Evolutionary conservation across 179 eudicot genomes (phyloP).

Genomic region (Silene coronaria): DNA sequence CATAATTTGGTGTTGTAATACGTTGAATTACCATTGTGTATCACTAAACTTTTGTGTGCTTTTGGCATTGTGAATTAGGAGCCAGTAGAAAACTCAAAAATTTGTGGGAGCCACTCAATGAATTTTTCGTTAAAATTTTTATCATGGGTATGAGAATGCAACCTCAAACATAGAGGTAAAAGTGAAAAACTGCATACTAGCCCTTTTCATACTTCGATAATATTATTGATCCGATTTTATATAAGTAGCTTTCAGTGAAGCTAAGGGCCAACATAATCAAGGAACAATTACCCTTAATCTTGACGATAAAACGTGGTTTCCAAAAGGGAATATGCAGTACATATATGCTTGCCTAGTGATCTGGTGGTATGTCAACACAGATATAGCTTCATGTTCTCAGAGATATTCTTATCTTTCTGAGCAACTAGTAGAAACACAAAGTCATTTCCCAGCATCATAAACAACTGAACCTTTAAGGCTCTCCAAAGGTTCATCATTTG

Average conservation of each 20-base stretch:
- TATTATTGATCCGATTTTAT: no score
- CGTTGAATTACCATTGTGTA: no score
- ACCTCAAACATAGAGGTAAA: background rate
- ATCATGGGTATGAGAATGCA: background rate
- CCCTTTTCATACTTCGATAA: no score
- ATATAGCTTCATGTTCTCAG: background rate
- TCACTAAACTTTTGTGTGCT: no score
- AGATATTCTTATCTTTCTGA: slow-evolving; percentile 21
- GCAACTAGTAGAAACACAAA: slow-evolving; percentile 6
- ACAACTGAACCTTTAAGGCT: slow-evolving; percentile 6
- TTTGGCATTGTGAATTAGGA: no score
- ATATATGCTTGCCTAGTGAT: slow-evolving; percentile 15
- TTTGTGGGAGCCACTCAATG: background rate
- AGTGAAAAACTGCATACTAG: background rate
- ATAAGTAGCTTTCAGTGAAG: slow-evolving; percentile 15
- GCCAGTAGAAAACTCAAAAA: no score
- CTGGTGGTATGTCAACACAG: slow-evolving; percentile 16
- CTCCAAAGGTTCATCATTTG: slow-evolving; percentile 12
- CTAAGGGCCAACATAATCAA: slow-evolving; percentile 26
- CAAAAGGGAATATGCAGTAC: slow-evolving; percentile 15
- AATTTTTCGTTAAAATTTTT: background rate
- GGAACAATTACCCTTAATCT: slow-evolving; percentile 22
- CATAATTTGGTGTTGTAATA: no score
- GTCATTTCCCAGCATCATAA: slow-evolving; percentile 19
- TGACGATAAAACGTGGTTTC: background rate